These are phyloP conservation scores for Blepharisma undulans DNA, from an alignment of 169 alveolate species.

Conservation along the genomic window DNA sequence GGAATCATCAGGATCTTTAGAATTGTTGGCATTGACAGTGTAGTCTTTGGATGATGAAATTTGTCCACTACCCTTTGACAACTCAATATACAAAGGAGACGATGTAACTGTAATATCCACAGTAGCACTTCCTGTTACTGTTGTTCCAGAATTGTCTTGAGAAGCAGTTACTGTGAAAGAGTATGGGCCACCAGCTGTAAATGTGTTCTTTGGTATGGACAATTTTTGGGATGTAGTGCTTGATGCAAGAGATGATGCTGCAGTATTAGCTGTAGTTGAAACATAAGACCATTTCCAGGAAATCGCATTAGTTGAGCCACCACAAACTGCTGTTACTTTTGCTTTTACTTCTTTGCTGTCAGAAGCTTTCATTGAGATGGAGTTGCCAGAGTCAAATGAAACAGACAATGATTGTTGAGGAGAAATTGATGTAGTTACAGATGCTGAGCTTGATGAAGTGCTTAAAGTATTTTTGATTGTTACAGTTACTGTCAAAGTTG, in stretches of 20 bases:
- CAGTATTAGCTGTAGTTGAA: neutral
- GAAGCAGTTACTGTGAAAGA: neutral
- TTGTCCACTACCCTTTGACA: neutral
- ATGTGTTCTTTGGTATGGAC: neutral
- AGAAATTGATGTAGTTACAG: neutral
- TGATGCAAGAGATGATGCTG: neutral
- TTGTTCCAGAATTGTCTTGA: neutral
- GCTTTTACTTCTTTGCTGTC: neutral
- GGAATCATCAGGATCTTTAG: neutral
- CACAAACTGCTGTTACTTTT: neutral
- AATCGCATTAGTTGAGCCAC: neutral
- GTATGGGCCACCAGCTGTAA: neutral
- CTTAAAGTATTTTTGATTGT: neutral
- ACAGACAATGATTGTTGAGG: neutral
- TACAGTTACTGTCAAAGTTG: neutral
- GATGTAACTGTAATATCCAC: neutral
- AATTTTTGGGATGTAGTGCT: neutral
- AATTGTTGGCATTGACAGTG: neutral
- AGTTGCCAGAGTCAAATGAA: neutral
- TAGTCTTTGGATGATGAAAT: neutral
- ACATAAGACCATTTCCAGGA: neutral
- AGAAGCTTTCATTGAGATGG: neutral
- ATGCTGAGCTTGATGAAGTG: neutral
- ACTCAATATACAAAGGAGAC: neutral
- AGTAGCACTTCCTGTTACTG: neutral